Base-by-base conservation (phyloP, 805 yeast genomes). In the Kazachstania viticola region DNA sequence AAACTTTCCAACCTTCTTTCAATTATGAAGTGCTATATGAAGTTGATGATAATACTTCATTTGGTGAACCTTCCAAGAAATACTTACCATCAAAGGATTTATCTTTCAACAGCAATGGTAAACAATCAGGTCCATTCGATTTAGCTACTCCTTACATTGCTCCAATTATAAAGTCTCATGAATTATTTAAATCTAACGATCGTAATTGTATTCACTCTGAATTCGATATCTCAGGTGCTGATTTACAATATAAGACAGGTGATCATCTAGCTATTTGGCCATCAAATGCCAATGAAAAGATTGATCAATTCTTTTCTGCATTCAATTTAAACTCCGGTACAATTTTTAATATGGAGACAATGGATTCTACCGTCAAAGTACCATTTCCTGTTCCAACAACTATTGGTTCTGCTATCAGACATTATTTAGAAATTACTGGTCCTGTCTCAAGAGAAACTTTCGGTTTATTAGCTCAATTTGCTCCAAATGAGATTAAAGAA, bases 211-310 rank as follows among this genome's bases (percentile, higher is more conserved):
- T 87, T 38, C 97, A 88, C 53, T 73, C 80, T 30, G 97, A 91
- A 58, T 75, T 88, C 46, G 96, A 88, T 50, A 60, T 85, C 21
- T 68, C 84, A 1, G 73, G 64, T 18, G 69, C 91, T 3, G 79
- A 79, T 49, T 62, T 91, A 51, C 75, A 79, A 47, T 88, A 88
- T 59, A 68, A 88, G 27, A 88, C 98, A 4, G 98, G 98, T 55
- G 98, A 88, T 55, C 97, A 88, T 60, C 60, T 91, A 42, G 97
- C 95, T 9, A 63, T 91, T 36, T 83, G 95, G 91, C 88, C 96
- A 21, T 81, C 91, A 15, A 88, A 88, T 58, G 64, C 93, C 3
- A 64, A 77, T 48, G 82, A 76, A 54, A 73, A 81, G 45, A 77
- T 84, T 21, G 65, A 61, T n/a, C 62, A 65, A 25, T 79, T 91